Percentiles rank a stretch among this genome's conserved stretches.
Evolutionary conservation across 2,329 filamentous ascomycete genomes (phyloP).

Genomic region (Diaporthe sp.): DNA sequence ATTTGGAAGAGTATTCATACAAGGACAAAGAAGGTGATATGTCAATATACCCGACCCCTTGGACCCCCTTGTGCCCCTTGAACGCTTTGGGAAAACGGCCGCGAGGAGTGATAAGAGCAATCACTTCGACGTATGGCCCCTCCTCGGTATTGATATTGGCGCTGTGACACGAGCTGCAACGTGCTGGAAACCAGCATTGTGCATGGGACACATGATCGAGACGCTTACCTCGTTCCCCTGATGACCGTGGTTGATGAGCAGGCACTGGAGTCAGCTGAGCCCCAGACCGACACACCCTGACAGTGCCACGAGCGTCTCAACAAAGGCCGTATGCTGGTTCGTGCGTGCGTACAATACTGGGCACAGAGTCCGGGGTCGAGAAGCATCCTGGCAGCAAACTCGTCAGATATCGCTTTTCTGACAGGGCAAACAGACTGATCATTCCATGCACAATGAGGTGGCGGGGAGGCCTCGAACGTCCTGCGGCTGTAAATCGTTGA

Average conservation of each 20-base stretch:
- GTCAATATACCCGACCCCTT: slow-evolving; percentile 16
- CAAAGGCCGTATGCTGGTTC: slow-evolving; percentile 26
- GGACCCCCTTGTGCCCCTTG: neutral
- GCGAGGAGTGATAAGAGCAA: slow-evolving; percentile 13
- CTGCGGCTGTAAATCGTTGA: neutral
- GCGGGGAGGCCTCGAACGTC: slow-evolving; percentile 17
- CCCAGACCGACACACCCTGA: neutral
- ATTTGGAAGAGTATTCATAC: slow-evolving; percentile 24
- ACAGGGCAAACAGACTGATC: slow-evolving; percentile 19
- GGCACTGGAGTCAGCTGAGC: slow-evolving; percentile 21
- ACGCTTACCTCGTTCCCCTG: slow-evolving; percentile 17
- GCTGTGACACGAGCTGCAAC: slow-evolving; percentile 22
- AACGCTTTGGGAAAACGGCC: neutral
- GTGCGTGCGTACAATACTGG: slow-evolving; percentile 22
- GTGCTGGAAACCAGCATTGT: slow-evolving; percentile 27
- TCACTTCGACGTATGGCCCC: slow-evolving; percentile 10
- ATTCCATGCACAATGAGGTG: slow-evolving; percentile 36
- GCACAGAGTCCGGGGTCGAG: slow-evolving; percentile 7
- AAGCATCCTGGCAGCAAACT: slow-evolving; percentile 14
- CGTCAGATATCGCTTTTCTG: slow-evolving; percentile 38
- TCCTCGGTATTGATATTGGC: slow-evolving; percentile 13
- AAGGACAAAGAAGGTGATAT: neutral
- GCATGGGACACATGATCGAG: slow-evolving; percentile 29
- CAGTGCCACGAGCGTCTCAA: neutral
- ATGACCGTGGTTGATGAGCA: slow-evolving; percentile 3